These are phyloP conservation scores for Exophiala sideris DNA, from an alignment of 2,329 filamentous ascomycete species.

Conservation along the genomic window DNA sequence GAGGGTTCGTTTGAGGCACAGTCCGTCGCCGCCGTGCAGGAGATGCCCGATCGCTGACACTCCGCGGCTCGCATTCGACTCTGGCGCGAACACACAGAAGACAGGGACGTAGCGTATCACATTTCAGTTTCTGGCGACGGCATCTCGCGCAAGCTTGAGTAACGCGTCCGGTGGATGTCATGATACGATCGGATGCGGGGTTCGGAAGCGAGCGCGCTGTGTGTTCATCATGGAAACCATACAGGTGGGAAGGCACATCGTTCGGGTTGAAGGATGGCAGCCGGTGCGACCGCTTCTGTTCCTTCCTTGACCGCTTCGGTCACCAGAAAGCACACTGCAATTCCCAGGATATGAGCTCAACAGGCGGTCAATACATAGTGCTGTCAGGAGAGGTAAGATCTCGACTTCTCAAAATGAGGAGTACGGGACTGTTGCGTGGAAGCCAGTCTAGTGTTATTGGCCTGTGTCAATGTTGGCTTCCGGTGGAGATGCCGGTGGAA, in stretches of 20 bases:
- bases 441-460: neutral
- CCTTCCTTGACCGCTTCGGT: too few relatives aligned
- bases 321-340: too few relatives aligned
- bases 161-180: slow-evolving; percentile 1
- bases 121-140: slow-evolving; percentile 41
- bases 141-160: slow-evolving; percentile 26
- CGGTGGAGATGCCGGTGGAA: slow-evolving; percentile 1
- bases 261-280: too few relatives aligned
- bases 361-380: too few relatives aligned
- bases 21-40: neutral
- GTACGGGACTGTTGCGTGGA: too few relatives aligned
- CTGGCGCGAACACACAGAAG: slow-evolving; percentile 22
- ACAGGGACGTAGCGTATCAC: slow-evolving; percentile 55
- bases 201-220: too few relatives aligned
- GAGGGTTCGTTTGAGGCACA: neutral
- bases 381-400: too few relatives aligned
- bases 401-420: too few relatives aligned
- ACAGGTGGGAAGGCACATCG: too few relatives aligned
- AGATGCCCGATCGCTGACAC: slow-evolving; percentile 2
- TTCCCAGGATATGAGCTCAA: too few relatives aligned
- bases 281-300: too few relatives aligned
- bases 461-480: neutral
- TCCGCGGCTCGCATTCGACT: slow-evolving; percentile 23
- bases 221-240: too few relatives aligned
- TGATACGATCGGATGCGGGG: neutral